Evolutionary conservation across 306 rosid genomes (phyloP), one percentile per base, ranked within the genome.

Genomic region (Lablab purpureus): DNA sequence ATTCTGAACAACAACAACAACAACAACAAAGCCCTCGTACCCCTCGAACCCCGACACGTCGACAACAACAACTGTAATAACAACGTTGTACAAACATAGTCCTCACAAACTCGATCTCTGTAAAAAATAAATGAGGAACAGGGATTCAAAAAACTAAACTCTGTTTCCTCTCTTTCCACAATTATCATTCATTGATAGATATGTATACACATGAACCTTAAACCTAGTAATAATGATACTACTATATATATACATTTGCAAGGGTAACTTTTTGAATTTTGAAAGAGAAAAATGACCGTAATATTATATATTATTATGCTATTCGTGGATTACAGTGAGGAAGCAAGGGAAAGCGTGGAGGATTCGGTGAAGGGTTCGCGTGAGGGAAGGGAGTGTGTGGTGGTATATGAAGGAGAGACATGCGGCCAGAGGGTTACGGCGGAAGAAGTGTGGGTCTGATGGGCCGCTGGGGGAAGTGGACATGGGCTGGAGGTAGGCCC

Each of bases 401-500:
- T 83, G 13, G 65, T 40, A 40, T 9, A 40, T 40, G 45, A 40
- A 40, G 45, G 45, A 40, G 45, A 40, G 12, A 40, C 45, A 40
- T 2, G 45, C 2, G 45, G 45, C 45, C 1, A 40, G 13, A 40
- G 13, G 45, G 45, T 40, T 40, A 3, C 60, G 80, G 58, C 59
- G 45, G 62, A 81, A 5, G 71, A 64, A 81, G 25, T 13, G 28
- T 0, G 78, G 68, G 47, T 70, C 34, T 1, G 85, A 47, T 25
- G 86, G 67, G 67, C 68, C 9, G 71, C 68, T 67, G 0, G 87
- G 87, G 14, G 95, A 86, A 50, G 91, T 27, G 54, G 93, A 87
- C 95, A 87, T 88, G 82, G 98, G 96, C 83, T 87, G 98, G 30
- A 91, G 98, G 86, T 95, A 91, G 55, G 97, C 98, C 96, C 96